phyloP scores from a whole-genome alignment of 2,329 filamentous ascomycete species.

The Reticulascus tulasneorum region DNA sequence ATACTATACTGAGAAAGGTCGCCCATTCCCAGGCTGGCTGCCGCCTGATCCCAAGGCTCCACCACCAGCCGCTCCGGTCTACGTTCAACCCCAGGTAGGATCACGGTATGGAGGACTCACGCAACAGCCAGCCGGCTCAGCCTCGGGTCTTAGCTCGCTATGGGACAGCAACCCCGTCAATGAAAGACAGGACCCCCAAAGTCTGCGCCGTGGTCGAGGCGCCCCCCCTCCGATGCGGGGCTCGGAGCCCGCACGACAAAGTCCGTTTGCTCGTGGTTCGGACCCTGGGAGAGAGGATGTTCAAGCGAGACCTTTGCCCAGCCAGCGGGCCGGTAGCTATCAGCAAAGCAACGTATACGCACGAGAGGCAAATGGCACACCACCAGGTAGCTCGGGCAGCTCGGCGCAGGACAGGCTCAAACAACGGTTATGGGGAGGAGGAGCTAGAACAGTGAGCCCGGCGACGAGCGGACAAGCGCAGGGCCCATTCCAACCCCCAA shows the following conservation, averaged over 20 bases:
- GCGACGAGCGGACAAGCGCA: constrained; percentile 27
- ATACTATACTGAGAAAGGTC: constrained; percentile 88
- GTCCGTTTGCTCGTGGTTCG: constrained; percentile 24
- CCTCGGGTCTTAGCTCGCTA: constrained; percentile 47
- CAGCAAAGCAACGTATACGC: constrained; percentile 45
- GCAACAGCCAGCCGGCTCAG: constrained; percentile 24
- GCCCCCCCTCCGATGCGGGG: constrained; percentile 20
- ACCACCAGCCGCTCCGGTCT: constrained; percentile 48
- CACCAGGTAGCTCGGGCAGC: constrained; percentile 36
- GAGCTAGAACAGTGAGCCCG: constrained; percentile 54
- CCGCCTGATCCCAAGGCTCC: constrained; percentile 82
- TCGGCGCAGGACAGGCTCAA: constrained; percentile 80
- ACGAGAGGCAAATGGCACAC: constrained; percentile 20
- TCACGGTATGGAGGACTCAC: constrained; percentile 48
- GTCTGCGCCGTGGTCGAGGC: constrained; percentile 41
- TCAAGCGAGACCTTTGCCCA: constrained; percentile 61
- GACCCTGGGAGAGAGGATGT: constrained; percentile 28
- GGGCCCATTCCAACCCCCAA: constrained; percentile 45
- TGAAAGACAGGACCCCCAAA: constrained; percentile 33
- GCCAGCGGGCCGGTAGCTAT: constrained; percentile 71
- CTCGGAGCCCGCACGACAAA: constrained; percentile 22
- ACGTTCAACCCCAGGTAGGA: constrained; percentile 48
- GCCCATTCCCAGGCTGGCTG: constrained; percentile 79
- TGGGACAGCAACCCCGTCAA: constrained; percentile 45
- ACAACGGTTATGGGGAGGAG: constrained; percentile 71